phyloP scores from a whole-genome alignment of 441 rosid genomes.

The Populus trichocarpa region DNA sequence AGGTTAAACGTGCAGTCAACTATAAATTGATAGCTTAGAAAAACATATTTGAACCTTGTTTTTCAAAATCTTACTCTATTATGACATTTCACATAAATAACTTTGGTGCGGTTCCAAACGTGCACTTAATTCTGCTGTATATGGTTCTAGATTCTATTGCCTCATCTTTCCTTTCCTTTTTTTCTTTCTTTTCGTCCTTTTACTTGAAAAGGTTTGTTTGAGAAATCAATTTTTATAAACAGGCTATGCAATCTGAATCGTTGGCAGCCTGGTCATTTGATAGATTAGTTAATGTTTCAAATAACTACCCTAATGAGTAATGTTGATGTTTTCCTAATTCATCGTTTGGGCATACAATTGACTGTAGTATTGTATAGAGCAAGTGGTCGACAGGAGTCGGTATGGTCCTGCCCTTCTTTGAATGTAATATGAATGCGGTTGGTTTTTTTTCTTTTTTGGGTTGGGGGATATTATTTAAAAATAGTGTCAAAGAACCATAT shows the following conservation, averaged over 20 bases:
- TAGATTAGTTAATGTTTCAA: neutral
- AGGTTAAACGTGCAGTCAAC: neutral
- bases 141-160: neutral
- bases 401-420: neutral
- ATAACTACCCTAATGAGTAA: neutral
- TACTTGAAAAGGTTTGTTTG: neutral
- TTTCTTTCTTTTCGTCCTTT: neutral
- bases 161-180: neutral
- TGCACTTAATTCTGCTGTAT: neutral
- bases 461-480: too few species aligned
- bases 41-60: neutral
- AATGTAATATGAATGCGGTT: too few species aligned
- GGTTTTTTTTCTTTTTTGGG: too few species aligned
- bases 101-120: neutral
- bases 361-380: too few species aligned
- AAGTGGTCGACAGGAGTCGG: neutral
- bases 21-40: neutral
- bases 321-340: slow-evolving; percentile 3
- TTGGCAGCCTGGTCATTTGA: slow-evolving; percentile 1
- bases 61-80: neutral
- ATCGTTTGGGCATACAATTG: neutral
- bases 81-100: neutral
- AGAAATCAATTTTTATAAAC: too few species aligned
- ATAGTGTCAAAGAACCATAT: too few species aligned
- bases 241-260: neutral